Conservation (phyloP, 1,284 basidiomycete genomes). For the Apiotrichum veenhuisii region DNA sequence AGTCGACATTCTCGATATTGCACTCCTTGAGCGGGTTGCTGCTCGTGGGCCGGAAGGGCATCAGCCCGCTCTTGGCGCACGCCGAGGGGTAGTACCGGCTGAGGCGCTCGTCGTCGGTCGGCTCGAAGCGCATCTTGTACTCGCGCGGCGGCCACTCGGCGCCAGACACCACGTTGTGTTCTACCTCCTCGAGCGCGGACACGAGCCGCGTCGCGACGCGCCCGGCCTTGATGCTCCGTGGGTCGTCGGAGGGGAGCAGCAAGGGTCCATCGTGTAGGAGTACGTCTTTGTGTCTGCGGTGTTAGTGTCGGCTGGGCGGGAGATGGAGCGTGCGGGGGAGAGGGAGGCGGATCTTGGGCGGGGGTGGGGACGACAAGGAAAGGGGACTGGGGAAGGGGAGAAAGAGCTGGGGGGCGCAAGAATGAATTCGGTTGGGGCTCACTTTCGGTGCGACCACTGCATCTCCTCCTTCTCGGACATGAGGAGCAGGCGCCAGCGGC, state of each 20-base stretch:
- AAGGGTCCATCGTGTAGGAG: constrained; percentile 49
- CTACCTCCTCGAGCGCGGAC: constrained; percentile 49
- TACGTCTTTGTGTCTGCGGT: constrained; percentile 48
- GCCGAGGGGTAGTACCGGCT: constrained; percentile 43
- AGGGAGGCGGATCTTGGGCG: too few species aligned
- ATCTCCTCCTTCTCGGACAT: constrained; percentile 55
- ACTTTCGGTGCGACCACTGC: constrained; percentile 53
- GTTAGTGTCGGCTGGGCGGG: neutral
- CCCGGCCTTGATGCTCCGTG: constrained; percentile 45
- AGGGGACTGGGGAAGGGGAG: too few species aligned
- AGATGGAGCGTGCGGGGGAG: too few species aligned
- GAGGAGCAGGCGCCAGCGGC: constrained; percentile 54
- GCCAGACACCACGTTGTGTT: constrained; percentile 46
- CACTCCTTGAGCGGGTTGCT: constrained; percentile 50
- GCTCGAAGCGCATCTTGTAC: constrained; percentile 33
- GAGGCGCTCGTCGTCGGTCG: constrained; percentile 18
- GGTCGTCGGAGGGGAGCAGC: constrained; percentile 48
- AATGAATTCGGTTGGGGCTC: too few species aligned
- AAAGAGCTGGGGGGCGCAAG: too few species aligned
- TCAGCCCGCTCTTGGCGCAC: constrained; percentile 39
- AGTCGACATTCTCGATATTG: constrained; percentile 48
- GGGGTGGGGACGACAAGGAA: too few species aligned
- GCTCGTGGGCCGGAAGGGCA: constrained; percentile 47
- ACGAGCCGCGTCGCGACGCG: constrained; percentile 45
- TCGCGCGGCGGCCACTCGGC: constrained; percentile 48